phyloP scores from a whole-genome alignment of 148 eudicot species.

The Rheum nobile region DNA sequence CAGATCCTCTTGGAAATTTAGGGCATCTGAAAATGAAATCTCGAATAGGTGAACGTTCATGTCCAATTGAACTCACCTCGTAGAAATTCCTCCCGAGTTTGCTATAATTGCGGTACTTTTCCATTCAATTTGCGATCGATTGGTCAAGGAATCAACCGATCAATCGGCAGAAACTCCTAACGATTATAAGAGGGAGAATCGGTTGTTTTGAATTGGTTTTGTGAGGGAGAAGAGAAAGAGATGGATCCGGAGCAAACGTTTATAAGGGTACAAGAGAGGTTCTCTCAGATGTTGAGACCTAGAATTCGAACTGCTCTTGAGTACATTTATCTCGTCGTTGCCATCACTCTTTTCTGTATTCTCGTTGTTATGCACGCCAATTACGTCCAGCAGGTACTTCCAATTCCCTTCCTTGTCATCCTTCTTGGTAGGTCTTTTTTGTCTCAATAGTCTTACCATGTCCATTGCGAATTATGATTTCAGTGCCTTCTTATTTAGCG shows the following conservation, averaged over 20 bases:
- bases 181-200: background rate
- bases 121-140: background rate
- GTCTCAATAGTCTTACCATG: background rate
- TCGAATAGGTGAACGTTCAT: background rate
- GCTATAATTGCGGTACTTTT: background rate
- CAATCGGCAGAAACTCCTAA: background rate
- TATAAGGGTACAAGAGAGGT: constrained; percentile 90
- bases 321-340: constrained; percentile 58
- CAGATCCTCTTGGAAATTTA: background rate
- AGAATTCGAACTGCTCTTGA: constrained; percentile 57
- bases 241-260: constrained; percentile 97
- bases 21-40: background rate
- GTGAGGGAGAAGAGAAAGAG: background rate
- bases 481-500: background rate
- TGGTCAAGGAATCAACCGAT: background rate
- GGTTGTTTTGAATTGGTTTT: background rate
- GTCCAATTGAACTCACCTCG: background rate
- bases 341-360: constrained; percentile 69
- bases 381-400: constrained; percentile 81
- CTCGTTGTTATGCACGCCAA: constrained; percentile 98
- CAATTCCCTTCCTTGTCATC: background rate
- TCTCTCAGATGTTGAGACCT: constrained; percentile 69
- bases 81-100: background rate
- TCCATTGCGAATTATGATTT: background rate
- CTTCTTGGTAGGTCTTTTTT: background rate